Evolutionary conservation across 345 rosid species (phyloP).

Genomic region (Euphorbia tirucalli): DNA sequence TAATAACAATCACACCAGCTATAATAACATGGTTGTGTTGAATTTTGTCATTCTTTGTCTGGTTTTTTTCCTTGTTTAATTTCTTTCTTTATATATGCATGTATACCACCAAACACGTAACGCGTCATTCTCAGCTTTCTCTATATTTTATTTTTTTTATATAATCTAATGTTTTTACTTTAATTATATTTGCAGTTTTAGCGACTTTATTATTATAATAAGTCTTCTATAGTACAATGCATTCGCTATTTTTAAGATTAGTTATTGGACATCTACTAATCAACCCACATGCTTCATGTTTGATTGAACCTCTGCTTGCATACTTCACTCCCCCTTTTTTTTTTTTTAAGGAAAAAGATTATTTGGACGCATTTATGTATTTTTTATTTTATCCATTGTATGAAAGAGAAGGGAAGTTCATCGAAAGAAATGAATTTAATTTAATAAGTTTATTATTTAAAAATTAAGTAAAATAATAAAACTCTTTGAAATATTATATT

Average conservation of each 20-base stretch:
- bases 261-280: slow-evolving; percentile 27
- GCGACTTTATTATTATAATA: not conserved
- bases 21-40: slow-evolving; percentile 23
- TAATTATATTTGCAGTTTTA: not conserved
- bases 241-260: slow-evolving; percentile 17
- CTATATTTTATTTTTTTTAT: not conserved
- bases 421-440: too few species aligned
- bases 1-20: slow-evolving; percentile 13
- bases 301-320: slow-evolving; percentile 18
- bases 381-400: too few species aligned
- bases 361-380: too few species aligned
- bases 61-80: not conserved
- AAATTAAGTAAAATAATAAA: too few species aligned
- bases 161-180: too few species aligned
- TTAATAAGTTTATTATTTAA: too few species aligned
- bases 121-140: slow-evolving; percentile 22
- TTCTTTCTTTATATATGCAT: slow-evolving; percentile 1
- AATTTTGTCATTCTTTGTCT: slow-evolving; percentile 16
- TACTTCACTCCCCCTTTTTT: not conserved
- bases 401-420: too few species aligned
- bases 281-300: slow-evolving; percentile 40
- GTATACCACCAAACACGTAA: slow-evolving; percentile 33
- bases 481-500: not conserved
- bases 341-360: not conserved
- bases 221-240: slow-evolving; percentile 23